These are phyloP conservation scores for Xylariaceae sp. DNA, from an alignment of 2,329 filamentous ascomycete genomes.

Conservation along the genomic window DNA sequence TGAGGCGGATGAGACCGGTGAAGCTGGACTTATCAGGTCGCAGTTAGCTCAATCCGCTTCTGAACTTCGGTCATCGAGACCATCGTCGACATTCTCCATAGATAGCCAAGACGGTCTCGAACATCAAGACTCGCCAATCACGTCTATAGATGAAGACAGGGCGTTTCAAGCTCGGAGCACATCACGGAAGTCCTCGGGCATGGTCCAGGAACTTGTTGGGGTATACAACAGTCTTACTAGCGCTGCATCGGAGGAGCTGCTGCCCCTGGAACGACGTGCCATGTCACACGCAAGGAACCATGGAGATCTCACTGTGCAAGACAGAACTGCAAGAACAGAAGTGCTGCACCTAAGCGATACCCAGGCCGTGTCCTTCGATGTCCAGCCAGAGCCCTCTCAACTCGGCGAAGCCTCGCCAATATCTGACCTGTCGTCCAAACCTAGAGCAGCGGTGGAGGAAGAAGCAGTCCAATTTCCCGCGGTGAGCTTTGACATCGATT, in stretches of 20 bases:
- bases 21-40: conserved; percentile 4
- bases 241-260: conserved; percentile 25
- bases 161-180: conserved; percentile 20
- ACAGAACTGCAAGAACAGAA: conserved; percentile 7
- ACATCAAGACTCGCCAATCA: conserved; percentile 39
- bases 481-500: conserved; percentile 21
- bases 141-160: conserved; percentile 40
- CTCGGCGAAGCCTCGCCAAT: conserved; percentile 2
- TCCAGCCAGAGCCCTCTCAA: background rate
- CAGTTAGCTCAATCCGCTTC: conserved; percentile 13
- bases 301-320: conserved; percentile 9
- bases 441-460: conserved; percentile 14
- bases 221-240: conserved; percentile 44
- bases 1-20: too few relatives aligned
- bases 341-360: conserved; percentile 25
- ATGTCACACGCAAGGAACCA: conserved; percentile 4
- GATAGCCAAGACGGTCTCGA: conserved; percentile 29
- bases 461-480: background rate
- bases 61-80: conserved; percentile 23
- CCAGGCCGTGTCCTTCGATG: conserved; percentile 23
- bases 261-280: conserved; percentile 9
- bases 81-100: conserved; percentile 25
- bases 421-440: conserved; percentile 17
- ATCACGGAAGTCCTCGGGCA: conserved; percentile 34
- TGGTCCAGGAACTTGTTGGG: conserved; percentile 46